Base-by-base conservation (phyloP, 371 early-diverging fungal genomes). In the Quaeritorhiza haematococci region DNA sequence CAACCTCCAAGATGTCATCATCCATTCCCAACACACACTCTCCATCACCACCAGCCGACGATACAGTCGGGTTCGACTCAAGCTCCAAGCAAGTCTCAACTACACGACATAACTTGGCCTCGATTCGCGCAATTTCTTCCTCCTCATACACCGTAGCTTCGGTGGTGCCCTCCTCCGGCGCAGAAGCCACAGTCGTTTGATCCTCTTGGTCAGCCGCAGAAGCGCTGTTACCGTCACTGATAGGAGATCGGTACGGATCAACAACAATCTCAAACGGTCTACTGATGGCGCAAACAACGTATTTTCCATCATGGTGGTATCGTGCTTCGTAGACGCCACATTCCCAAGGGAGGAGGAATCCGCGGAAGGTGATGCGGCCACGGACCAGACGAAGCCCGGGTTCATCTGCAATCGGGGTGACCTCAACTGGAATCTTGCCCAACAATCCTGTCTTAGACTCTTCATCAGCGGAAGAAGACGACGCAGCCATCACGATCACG, bases 271-370 rank as follows among this genome's bases (percentile, higher is more conserved):
- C 88, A 65, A 96, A 93, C 3, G 91, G 85, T 15, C 58, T 59
- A 4, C 88, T 84, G 17, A 76, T 59, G 0, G 90, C 83, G 73
- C 94, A 79, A n/a, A 93, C 93, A 49, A 79, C 83, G 63, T 94
- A 89, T 8, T 84, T 83, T 32, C 84, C 86, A 59, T 91, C 89
- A 51, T 88, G 87, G 65, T 96, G 96, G 60, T 90, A 85, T 33
- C 95, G 76, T 60, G 90, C 82, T 71, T 94, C 95, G 58, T 90
- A 96, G 0, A 75, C 80, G 13, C 96, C 96, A 1, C 75, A 68
- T 53, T 83, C 73, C 91, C 94, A 96, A 0, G 93, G 92, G 33
- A 94, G 53, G 10, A 81, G 68, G 6, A 80, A 30, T 27, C 61
- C 33, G 7, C 44, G 29, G 55, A 72, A 75, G 21, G 52, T 53